Evolutionary conservation across 148 eudicot genomes (phyloP).

Genomic region (Nyssa sinensis): DNA sequence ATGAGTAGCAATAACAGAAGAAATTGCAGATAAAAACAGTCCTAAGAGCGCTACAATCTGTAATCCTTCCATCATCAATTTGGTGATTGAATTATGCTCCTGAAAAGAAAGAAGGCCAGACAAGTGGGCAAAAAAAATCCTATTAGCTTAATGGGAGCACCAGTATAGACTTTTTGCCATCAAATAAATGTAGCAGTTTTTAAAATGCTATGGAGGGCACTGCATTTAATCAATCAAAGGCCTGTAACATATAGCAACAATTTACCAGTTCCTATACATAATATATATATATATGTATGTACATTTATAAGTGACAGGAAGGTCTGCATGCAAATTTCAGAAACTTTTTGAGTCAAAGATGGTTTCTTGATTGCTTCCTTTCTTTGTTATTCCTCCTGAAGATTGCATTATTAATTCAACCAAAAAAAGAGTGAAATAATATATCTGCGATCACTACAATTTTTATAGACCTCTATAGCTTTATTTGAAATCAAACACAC

Average conservation of each 20-base stretch:
- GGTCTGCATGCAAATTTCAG: background rate
- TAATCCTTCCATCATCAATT: background rate
- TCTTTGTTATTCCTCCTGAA: no score
- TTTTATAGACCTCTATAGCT: background rate
- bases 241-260: no score
- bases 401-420: background rate
- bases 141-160: no score
- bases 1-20: background rate
- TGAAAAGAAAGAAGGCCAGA: background rate
- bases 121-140: background rate
- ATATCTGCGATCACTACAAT: background rate
- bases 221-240: no score
- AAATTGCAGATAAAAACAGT: slow-evolving; percentile 5
- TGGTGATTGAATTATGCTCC: background rate
- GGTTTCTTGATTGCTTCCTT: no score
- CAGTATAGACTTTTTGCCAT: no score
- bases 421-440: no score
- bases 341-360: no score
- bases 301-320: no score
- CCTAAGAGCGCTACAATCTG: background rate
- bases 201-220: no score
- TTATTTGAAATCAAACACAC: background rate
- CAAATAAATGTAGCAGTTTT: no score
- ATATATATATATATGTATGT: no score
- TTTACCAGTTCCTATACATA: background rate